Percentiles rank a stretch among this genome's conserved stretches.
Evolutionary conservation across 345 rosid species (phyloP).

Genomic region (Linum usitatissimum): DNA sequence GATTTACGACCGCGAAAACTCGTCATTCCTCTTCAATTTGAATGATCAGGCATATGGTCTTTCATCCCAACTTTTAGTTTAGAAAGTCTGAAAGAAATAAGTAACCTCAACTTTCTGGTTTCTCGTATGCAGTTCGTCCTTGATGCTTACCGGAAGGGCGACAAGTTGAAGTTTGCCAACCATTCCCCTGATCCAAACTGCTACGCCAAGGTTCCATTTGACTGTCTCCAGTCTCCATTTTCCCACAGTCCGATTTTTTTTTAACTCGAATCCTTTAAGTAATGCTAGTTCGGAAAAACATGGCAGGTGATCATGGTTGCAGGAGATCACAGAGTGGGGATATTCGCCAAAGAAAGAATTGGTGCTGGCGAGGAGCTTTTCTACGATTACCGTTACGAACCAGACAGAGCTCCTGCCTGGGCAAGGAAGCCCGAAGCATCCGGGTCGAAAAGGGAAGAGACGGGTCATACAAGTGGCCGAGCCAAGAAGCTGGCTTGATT

Average conservation of each 20-base stretch:
- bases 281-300: background rate
- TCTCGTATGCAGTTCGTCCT: slow-evolving; percentile 73
- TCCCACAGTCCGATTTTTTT: no score
- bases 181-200: slow-evolving; percentile 98
- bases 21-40: slow-evolving; percentile 92
- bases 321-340: slow-evolving; percentile 94
- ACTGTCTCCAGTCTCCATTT: background rate
- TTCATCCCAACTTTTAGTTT: background rate
- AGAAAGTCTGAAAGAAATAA: background rate
- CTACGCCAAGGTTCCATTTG: slow-evolving; percentile 70
- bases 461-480: slow-evolving; percentile 66
- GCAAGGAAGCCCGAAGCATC: slow-evolving; percentile 89
- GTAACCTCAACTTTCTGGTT: slow-evolving; percentile 4
- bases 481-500: slow-evolving; percentile 88
- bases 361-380: slow-evolving; percentile 85
- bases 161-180: slow-evolving; percentile 92
- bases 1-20: slow-evolving; percentile 96
- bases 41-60: slow-evolving; percentile 73
- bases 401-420: slow-evolving; percentile 98
- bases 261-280: background rate
- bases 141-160: slow-evolving; percentile 97
- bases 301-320: slow-evolving; percentile 91
- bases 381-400: slow-evolving; percentile 91
- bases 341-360: slow-evolving; percentile 90
- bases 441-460: slow-evolving; percentile 77